phyloP scores from a whole-genome alignment of 2,329 filamentous ascomycete genomes.

The Anthostomella pinea region DNA sequence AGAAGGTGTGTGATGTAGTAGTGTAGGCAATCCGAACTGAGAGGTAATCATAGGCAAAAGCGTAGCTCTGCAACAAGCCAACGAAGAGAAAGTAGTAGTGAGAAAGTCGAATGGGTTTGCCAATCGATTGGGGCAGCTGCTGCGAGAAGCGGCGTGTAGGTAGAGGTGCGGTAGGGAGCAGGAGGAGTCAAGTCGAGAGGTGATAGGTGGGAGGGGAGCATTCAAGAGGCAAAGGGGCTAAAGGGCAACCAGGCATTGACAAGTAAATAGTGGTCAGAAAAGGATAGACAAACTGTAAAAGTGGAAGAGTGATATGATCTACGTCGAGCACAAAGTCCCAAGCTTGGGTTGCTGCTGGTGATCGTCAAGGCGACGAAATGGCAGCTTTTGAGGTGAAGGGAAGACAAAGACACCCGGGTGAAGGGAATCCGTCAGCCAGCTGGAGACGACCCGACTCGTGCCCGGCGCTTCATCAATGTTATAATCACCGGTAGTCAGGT shows the following conservation, averaged over 20 bases:
- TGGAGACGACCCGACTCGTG: too few species aligned
- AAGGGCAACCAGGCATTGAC: slow-evolving; percentile 19
- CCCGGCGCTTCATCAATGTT: too few species aligned
- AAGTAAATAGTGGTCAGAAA: slow-evolving; percentile 23
- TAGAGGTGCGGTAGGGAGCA: slow-evolving; percentile 10
- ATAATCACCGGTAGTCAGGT: too few species aligned
- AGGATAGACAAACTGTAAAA: slow-evolving; percentile 34
- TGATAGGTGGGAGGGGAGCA: slow-evolving; percentile 14
- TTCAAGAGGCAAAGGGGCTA: slow-evolving; percentile 11
- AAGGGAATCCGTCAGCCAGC: too few species aligned
- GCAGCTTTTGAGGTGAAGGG: slow-evolving; percentile 13
- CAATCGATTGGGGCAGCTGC: slow-evolving; percentile 20
- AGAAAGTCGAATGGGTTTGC: slow-evolving; percentile 26
- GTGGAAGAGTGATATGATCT: slow-evolving; percentile 16
- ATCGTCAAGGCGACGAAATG: slow-evolving; percentile 12
- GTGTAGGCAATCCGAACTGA: slow-evolving; percentile 30
- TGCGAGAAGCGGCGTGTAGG: slow-evolving; percentile 16
- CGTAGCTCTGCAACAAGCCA: slow-evolving; percentile 33
- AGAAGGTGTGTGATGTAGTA: slow-evolving; percentile 18
- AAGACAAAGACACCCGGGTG: slow-evolving; percentile 17
- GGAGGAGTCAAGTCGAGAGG: slow-evolving; percentile 15
- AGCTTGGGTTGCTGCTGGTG: slow-evolving; percentile 18
- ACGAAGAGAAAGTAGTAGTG: slow-evolving; percentile 19
- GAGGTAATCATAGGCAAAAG: slow-evolving; percentile 28
- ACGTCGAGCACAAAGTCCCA: slow-evolving; percentile 20